Conservation (phyloP, 2,329 filamentous ascomycete genomes). For the Fonsecaea nubica region DNA sequence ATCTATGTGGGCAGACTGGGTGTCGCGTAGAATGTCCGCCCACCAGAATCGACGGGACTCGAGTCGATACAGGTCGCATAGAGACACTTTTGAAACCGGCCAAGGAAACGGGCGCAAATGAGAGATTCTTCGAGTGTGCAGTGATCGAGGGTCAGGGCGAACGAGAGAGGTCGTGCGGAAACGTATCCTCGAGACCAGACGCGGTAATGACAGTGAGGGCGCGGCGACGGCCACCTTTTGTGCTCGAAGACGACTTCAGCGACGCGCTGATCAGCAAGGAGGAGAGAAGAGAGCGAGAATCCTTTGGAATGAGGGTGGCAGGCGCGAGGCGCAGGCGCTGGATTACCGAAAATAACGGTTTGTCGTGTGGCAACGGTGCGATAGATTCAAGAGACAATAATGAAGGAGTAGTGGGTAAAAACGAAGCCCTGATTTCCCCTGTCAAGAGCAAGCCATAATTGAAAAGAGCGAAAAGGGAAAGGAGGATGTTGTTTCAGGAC, state of each 20-base stretch:
- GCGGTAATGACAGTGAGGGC: constrained; percentile 34
- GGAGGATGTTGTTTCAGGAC: constrained; percentile 23
- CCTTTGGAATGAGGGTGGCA: constrained; percentile 19
- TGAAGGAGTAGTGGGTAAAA: constrained; percentile 19
- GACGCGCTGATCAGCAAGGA: constrained; percentile 9
- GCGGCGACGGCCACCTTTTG: constrained; percentile 12
- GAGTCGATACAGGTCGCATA: constrained; percentile 34
- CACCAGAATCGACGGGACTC: constrained; percentile 30
- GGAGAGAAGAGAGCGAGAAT: constrained; percentile 4
- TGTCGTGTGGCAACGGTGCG: constrained; percentile 15
- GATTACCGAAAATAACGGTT: constrained; percentile 10
- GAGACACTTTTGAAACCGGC: constrained; percentile 12
- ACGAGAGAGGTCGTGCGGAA: neutral
- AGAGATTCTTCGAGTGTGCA: constrained; percentile 1
- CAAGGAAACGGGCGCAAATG: neutral
- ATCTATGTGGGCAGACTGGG: constrained; percentile 26
- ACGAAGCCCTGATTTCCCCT: constrained; percentile 21
- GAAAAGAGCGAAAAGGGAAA: constrained; percentile 23
- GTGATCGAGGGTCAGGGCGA: constrained; percentile 4
- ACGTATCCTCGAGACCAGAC: constrained; percentile 18
- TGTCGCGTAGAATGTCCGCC: constrained; percentile 32
- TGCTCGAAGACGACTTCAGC: constrained; percentile 1
- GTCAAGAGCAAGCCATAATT: constrained; percentile 21
- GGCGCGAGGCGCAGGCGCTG: constrained; percentile 19
- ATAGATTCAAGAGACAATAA: constrained; percentile 12